phyloP scores from a whole-genome alignment of 2,329 filamentous ascomycete species.

The Hypoxylon sp. region DNA sequence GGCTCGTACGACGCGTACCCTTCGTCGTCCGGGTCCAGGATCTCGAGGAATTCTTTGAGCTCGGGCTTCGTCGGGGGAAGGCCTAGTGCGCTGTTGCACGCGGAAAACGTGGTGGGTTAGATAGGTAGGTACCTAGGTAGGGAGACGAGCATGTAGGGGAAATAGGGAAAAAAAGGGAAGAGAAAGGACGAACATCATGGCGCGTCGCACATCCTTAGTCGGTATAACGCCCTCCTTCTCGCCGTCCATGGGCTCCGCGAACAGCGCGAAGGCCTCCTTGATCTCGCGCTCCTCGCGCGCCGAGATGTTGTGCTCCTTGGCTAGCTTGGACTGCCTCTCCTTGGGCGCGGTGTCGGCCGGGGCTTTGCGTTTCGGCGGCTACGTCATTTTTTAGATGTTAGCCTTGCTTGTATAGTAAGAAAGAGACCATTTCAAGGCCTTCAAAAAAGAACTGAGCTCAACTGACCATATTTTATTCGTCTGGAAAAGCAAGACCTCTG shows the following conservation, averaged over 20 bases:
- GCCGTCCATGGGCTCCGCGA: slow-evolving; percentile 76
- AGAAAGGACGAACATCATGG: slow-evolving; percentile 71
- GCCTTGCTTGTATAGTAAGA: neutral
- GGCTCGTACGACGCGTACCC: slow-evolving; percentile 82
- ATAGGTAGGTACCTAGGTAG: neutral
- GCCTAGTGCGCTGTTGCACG: slow-evolving; percentile 76
- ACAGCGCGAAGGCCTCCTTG: slow-evolving; percentile 87
- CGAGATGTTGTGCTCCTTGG: slow-evolving; percentile 89
- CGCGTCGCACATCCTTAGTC: slow-evolving; percentile 75
- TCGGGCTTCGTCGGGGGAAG: slow-evolving; percentile 76
- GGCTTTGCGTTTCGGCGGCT: slow-evolving; percentile 68
- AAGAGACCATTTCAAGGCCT: no score
- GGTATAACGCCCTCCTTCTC: slow-evolving; percentile 79
- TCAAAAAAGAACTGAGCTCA: no score
- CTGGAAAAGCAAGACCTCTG: neutral
- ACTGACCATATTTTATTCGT: slow-evolving; percentile 27
- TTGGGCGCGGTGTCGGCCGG: slow-evolving; percentile 50
- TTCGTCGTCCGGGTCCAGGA: slow-evolving; percentile 84
- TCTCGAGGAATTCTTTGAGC: slow-evolving; percentile 78
- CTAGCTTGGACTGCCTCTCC: slow-evolving; percentile 83
- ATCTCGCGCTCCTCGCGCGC: slow-evolving; percentile 90
- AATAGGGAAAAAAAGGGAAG: slow-evolving; percentile 11
- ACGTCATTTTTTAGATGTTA: slow-evolving; percentile 42
- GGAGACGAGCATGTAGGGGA: neutral
- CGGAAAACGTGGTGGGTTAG: slow-evolving; percentile 7